Base-by-base conservation (phyloP, 2,329 filamentous ascomycete species). In the Colletotrichum scovillei region DNA sequence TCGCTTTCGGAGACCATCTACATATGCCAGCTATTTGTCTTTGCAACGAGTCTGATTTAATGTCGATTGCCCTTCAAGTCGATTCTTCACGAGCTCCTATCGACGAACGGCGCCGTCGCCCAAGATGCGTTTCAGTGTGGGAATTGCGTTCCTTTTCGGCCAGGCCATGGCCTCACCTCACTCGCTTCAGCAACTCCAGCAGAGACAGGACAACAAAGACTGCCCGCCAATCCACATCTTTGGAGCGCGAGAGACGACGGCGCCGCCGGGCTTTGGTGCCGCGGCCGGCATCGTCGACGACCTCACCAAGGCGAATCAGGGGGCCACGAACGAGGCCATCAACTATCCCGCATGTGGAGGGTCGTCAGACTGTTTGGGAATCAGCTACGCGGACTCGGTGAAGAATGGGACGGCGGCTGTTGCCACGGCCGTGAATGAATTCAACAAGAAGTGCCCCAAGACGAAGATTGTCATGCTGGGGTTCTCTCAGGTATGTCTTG, bases 281-380 rank as follows among this genome's bases (percentile, higher is more conserved):
- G 82, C 87, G 2, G 81, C 82, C 26, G 84, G 84, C 0, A 83
- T 91, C 14, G 86, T 91, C 24, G 84, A 90, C 75, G 80, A 84
- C 68, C 84, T 91, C 53, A 79, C 85, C 3, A 79, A 78, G 38
- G 84, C 86, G 4, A 86, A 88, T 75, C 76, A 87, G 0, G 88
- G 88, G 0, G 80, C 88, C 0, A 90, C 88, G 0, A 81, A 88
- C 1, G 88, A 90, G 74, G 86, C 89, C 22, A 90, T 91, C 74
- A 78, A 73, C 52, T 91, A 91, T 76, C 89, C 92, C 49, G 92
- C 92, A 2, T 92, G 90, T 55, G 91, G 91, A 69, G 91, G 91
- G 5, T 87, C 90, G 76, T 77, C 84, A 1, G 84, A 83, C 0
- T 92, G 91, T 76, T 90, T 90, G 16, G 85, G 88, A n/a, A 81